Percentiles rank a stretch among this genome's conserved stretches.
phyloP scores from a whole-genome alignment of 2,329 filamentous ascomycete genomes.

The Exophiala sideris region DNA sequence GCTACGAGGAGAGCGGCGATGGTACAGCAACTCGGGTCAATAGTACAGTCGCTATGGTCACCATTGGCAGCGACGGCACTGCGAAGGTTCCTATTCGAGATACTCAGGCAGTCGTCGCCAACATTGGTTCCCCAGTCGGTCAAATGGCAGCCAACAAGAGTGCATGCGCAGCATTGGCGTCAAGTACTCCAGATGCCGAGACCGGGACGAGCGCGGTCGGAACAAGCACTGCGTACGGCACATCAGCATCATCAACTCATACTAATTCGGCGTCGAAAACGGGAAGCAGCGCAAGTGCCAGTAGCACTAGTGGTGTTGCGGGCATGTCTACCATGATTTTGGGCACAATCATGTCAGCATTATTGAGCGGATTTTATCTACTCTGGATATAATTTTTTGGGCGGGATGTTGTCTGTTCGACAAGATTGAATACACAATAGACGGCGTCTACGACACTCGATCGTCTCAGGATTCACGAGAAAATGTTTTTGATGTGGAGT shows the following conservation, averaged over 20 bases:
- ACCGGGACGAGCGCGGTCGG: conserved; percentile 13
- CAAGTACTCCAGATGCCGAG: conserved; percentile 19
- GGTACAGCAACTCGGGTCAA: conserved; percentile 40
- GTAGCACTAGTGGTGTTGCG: conserved; percentile 19
- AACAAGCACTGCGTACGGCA: conserved; percentile 17
- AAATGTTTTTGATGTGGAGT: conserved; percentile 2
- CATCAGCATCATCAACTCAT: conserved; percentile 17
- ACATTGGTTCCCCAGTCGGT: conserved; percentile 36
- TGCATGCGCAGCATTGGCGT: conserved; percentile 22
- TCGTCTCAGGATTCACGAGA: conserved; percentile 5
- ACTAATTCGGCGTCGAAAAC: conserved; percentile 18
- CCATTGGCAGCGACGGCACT: conserved; percentile 35
- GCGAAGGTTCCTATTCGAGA: conserved; percentile 41
- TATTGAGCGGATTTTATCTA: conserved; percentile 20
- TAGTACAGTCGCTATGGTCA: conserved; percentile 32
- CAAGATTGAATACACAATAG: not conserved
- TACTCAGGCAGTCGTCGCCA: conserved; percentile 47
- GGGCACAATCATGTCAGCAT: conserved; percentile 14
- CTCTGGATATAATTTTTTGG: conserved; percentile 9
- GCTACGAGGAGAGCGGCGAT: conserved; percentile 42
- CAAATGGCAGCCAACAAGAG: conserved; percentile 13
- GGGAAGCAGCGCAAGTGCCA: conserved; percentile 18
- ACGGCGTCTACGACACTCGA: not conserved
- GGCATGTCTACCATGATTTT: conserved; percentile 24
- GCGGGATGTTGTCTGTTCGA: not conserved